These are phyloP conservation scores for Starmerella powellii DNA, from an alignment of 805 yeast genomes.

Conservation along the genomic window DNA sequence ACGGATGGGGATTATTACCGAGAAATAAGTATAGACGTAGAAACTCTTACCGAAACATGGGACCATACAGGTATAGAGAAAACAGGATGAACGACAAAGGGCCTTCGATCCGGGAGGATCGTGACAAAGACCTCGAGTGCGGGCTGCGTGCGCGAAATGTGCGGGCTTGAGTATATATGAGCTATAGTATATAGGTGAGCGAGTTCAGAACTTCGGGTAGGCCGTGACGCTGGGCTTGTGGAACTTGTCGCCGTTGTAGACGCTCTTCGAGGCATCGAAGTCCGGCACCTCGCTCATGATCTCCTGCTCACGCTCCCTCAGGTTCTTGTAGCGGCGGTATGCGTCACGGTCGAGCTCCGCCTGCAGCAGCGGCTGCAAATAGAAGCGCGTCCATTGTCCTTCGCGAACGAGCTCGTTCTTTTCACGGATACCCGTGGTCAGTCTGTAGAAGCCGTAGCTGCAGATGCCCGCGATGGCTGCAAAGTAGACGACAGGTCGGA, in stretches of 20 bases:
- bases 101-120: no score
- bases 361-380: slow-evolving; percentile 57
- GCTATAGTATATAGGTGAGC: no score
- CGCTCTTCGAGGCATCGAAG: slow-evolving; percentile 44
- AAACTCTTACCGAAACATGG: no score
- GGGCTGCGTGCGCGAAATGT: no score
- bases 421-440: slow-evolving; percentile 58
- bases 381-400: slow-evolving; percentile 62
- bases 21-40: no score
- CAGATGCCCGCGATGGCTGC: slow-evolving; percentile 51
- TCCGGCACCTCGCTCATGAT: slow-evolving; percentile 51
- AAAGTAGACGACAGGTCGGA: slow-evolving; percentile 62
- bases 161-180: no score
- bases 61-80: no score
- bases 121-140: no score
- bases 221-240: slow-evolving; percentile 29
- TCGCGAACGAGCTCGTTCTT: slow-evolving; percentile 62
- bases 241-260: slow-evolving; percentile 37
- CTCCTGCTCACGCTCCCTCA: slow-evolving; percentile 56
- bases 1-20: no score
- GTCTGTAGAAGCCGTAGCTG: slow-evolving; percentile 59
- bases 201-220: slow-evolving; percentile 25
- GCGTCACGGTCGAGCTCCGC: slow-evolving; percentile 75
- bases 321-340: slow-evolving; percentile 57
- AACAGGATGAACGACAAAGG: no score